phyloP scores from a whole-genome alignment of 1,284 basidiomycete species.

The Ceratobasidium sp. region DNA sequence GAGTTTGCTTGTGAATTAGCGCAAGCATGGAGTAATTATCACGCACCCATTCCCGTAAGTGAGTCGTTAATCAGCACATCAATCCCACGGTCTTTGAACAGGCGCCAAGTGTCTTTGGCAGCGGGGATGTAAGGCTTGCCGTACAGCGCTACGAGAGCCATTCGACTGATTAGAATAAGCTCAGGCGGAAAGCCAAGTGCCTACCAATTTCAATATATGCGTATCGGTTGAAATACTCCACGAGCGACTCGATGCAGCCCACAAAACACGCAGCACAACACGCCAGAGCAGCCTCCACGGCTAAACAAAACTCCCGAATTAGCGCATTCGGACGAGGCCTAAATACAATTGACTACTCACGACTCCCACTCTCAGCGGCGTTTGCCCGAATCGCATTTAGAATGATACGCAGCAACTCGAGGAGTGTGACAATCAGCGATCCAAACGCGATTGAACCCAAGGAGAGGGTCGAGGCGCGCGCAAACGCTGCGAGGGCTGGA shows the following conservation, averaged over 20 bases:
- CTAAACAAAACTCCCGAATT: constrained; percentile 52
- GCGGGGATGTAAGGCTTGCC: constrained; percentile 88
- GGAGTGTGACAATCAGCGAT: constrained; percentile 86
- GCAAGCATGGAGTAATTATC: neutral
- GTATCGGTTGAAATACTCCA: constrained; percentile 89
- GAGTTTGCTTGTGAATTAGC: constrained; percentile 22
- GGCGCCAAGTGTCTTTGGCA: constrained; percentile 92
- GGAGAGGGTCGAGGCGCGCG: constrained; percentile 85
- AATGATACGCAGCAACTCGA: constrained; percentile 81
- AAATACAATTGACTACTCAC: constrained; percentile 60
- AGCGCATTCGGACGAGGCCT: neutral
- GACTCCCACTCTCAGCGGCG: constrained; percentile 80
- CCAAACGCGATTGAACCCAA: constrained; percentile 93
- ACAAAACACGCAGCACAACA: constrained; percentile 87
- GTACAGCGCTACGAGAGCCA: constrained; percentile 72
- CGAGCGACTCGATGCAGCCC: constrained; percentile 75
- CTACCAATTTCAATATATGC: constrained; percentile 82
- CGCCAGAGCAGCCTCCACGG: constrained; percentile 79
- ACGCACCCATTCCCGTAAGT: constrained; percentile 73
- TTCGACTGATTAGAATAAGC: neutral
- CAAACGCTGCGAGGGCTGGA: constrained; percentile 79
- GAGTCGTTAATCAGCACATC: constrained; percentile 89
- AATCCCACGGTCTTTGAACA: constrained; percentile 86
- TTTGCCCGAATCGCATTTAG: constrained; percentile 75
- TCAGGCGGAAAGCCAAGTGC: constrained; percentile 34